Evolutionary conservation across 2,329 filamentous ascomycete species (phyloP).

Genomic region (Cadophora sp.): DNA sequence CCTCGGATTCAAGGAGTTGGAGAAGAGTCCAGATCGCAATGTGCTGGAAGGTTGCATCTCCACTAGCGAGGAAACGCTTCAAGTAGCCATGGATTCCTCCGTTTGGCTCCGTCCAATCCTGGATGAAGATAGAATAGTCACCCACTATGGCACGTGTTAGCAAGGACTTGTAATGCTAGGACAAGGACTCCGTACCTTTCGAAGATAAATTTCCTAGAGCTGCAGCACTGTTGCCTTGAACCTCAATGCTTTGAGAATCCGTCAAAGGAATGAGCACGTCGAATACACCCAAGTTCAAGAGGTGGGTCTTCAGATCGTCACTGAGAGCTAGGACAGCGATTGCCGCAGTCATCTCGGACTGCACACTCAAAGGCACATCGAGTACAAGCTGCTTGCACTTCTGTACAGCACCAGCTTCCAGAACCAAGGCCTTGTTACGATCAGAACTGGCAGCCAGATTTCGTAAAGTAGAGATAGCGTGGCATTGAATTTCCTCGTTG

Average conservation of each 20-base stretch:
- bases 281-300: conserved; percentile 91
- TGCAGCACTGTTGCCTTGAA: conserved; percentile 97
- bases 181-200: conserved; percentile 74
- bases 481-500: conserved; percentile 98
- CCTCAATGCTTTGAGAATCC: conserved; percentile 94
- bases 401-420: conserved; percentile 95
- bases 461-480: conserved; percentile 94
- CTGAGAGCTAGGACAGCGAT: conserved; percentile 95
- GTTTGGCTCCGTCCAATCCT: conserved; percentile 90
- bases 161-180: conserved; percentile 16
- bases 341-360: conserved; percentile 99
- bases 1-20: conserved; percentile 93
- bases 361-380: conserved; percentile 90
- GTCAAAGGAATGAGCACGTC: conserved; percentile 96
- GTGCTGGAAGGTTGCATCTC: conserved; percentile 97
- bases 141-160: conserved; percentile 68
- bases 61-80: conserved; percentile 88
- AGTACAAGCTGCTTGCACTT: conserved; percentile 98
- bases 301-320: conserved; percentile 91
- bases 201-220: conserved; percentile 95
- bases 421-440: conserved; percentile 95
- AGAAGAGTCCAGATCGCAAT: conserved; percentile 98
- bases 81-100: conserved; percentile 97
- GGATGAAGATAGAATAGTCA: conserved; percentile 94
- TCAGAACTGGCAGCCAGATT: conserved; percentile 97